A percentile compares a stretch with the other conserved stretches of the same genome.
These are phyloP conservation scores for Clonostachys solani DNA, from an alignment of 2,329 filamentous ascomycete species.

Conservation along the genomic window DNA sequence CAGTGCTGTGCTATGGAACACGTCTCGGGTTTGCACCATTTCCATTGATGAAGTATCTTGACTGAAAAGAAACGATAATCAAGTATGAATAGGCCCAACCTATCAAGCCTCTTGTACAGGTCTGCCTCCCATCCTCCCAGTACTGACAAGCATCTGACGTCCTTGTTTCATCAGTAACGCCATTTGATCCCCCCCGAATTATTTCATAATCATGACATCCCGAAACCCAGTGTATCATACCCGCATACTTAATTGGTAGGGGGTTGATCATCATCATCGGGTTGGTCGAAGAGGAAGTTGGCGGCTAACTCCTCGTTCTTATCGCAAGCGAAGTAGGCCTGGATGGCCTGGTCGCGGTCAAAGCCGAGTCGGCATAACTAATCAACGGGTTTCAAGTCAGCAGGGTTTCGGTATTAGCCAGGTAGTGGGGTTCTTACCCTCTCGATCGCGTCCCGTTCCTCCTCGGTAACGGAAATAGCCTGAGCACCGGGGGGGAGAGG, in stretches of 20 bases:
- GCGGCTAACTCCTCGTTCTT: constrained; percentile 99
- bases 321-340: constrained; percentile 98
- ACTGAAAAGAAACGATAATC: too few relatives aligned
- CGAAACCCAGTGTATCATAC: background rate
- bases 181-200: too few relatives aligned
- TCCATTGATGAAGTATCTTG: too few relatives aligned
- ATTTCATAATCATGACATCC: background rate
- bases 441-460: constrained; percentile 96
- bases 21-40: too few relatives aligned
- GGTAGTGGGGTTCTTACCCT: constrained; percentile 52
- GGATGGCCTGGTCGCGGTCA: constrained; percentile 86
- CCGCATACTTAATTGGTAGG: background rate
- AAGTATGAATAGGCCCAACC: too few relatives aligned
- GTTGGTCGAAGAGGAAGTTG: constrained; percentile 97
- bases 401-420: background rate
- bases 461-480: constrained; percentile 86
- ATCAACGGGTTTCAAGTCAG: background rate
- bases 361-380: constrained; percentile 92
- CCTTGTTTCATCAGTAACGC: too few relatives aligned
- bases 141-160: too few relatives aligned
- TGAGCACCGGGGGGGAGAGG: constrained; percentile 84
- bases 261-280: constrained; percentile 69
- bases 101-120: too few relatives aligned
- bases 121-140: too few relatives aligned
- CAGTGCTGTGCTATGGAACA: too few relatives aligned